Evolutionary conservation across 2,329 filamentous ascomycete genomes (phyloP).

Genomic region (Hypoxylon sp.): DNA sequence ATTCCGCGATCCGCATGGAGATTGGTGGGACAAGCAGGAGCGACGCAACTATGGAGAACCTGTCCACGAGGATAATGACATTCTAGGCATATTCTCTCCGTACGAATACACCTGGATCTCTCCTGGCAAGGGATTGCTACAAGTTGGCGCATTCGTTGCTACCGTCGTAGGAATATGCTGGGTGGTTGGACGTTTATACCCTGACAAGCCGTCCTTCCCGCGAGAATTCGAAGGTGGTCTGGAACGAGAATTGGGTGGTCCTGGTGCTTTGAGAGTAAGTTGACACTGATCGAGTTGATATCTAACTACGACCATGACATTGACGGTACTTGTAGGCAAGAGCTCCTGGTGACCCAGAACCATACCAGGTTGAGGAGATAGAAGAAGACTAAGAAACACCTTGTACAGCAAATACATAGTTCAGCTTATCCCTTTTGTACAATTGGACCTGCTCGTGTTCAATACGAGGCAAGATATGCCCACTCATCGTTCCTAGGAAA

Average conservation of each 20-base stretch:
- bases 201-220: constrained; percentile 77
- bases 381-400: constrained; percentile 44
- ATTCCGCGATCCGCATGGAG: constrained; percentile 90
- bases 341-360: constrained; percentile 67
- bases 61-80: constrained; percentile 95
- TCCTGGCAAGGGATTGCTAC: constrained; percentile 75
- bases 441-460: not conserved
- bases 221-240: constrained; percentile 80
- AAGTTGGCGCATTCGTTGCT: constrained; percentile 76
- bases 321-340: constrained; percentile 60
- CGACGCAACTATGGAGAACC: constrained; percentile 97
- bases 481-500: not conserved
- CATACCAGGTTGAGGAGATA: constrained; percentile 55
- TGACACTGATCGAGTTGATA: not conserved
- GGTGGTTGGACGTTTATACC: constrained; percentile 76
- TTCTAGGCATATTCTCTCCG: constrained; percentile 88
- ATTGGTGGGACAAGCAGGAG: constrained; percentile 99
- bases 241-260: constrained; percentile 80
- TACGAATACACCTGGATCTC: constrained; percentile 89
- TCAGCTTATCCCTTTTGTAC: constrained; percentile 13
- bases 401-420: not conserved
- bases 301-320: constrained; percentile 9
- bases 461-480: not conserved
- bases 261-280: constrained; percentile 75
- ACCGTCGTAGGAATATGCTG: constrained; percentile 75